These are phyloP conservation scores for Nicotiana tomentosiformis DNA, from an alignment of 257 asterid species.

Conservation along the genomic window DNA sequence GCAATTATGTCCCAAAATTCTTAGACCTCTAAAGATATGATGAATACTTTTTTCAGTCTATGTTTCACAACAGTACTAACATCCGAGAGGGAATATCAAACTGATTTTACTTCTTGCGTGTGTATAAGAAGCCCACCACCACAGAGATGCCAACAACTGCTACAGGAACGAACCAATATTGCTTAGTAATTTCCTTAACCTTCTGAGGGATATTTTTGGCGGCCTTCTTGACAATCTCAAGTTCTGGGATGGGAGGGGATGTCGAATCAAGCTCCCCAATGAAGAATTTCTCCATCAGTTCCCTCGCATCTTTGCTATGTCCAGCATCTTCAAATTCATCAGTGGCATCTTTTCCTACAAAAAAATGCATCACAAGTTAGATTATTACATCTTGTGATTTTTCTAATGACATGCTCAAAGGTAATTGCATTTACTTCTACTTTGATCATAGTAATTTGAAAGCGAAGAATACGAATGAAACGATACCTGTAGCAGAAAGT, in stretches of 20 bases:
- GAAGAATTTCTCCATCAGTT: slow-evolving; percentile 65
- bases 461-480: background rate
- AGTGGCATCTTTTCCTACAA: slow-evolving; percentile 78
- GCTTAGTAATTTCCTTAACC: slow-evolving; percentile 43
- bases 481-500: slow-evolving; percentile 55
- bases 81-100: background rate
- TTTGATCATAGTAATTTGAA: background rate
- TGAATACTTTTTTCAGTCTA: background rate
- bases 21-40: background rate
- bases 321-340: slow-evolving; percentile 98
- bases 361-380: background rate
- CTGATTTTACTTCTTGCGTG: slow-evolving; percentile 45
- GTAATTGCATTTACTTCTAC: background rate
- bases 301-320: slow-evolving; percentile 80
- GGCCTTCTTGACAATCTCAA: slow-evolving; percentile 42
- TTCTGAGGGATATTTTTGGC: slow-evolving; percentile 24
- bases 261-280: slow-evolving; percentile 76
- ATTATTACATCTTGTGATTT: background rate
- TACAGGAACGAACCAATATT: slow-evolving; percentile 62
- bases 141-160: slow-evolving; percentile 55
- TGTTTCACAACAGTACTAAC: slow-evolving; percentile 1
- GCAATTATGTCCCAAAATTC: background rate
- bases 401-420: background rate
- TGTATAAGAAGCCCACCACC: slow-evolving; percentile 40
- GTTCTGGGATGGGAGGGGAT: slow-evolving; percentile 46